Evolutionary conservation across 179 eudicot species (phyloP).

Genomic region (Dionaea muscipula): DNA sequence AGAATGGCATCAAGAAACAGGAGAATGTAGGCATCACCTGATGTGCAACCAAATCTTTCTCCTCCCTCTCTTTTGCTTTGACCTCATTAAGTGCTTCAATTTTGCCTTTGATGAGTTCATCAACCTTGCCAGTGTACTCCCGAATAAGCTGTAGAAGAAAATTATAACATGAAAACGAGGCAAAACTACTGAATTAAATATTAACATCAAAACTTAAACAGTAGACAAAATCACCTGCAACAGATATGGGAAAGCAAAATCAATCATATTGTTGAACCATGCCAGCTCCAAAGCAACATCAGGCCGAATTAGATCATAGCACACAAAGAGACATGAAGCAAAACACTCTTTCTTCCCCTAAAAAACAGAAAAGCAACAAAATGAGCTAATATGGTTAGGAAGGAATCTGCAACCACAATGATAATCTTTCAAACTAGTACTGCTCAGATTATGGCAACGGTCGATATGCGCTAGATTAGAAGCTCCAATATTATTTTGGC

Average conservation of each 20-base stretch:
- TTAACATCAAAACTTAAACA: neutral
- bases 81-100: constrained; percentile 29
- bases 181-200: neutral
- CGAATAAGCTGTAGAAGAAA: constrained; percentile 26
- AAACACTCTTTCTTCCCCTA: constrained; percentile 55
- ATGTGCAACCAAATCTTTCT: constrained; percentile 33
- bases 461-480: too few relatives aligned
- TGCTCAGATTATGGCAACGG: neutral
- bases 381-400: neutral
- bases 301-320: constrained; percentile 39
- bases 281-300: constrained; percentile 44
- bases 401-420: too few relatives aligned
- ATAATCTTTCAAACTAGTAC: too few relatives aligned
- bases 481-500: too few relatives aligned
- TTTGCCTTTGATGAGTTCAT: constrained; percentile 35
- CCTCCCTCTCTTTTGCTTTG: constrained; percentile 31
- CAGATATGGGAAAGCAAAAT: constrained; percentile 44
- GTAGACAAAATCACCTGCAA: constrained; percentile 21
- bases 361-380: constrained; percentile 9
- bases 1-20: neutral
- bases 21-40: constrained; percentile 18
- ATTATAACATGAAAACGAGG: neutral
- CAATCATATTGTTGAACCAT: constrained; percentile 43
- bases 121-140: constrained; percentile 42
- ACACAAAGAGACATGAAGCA: constrained; percentile 39